Conservation (phyloP, 1,139 yeast species). For the Geotrichum aggregatum region DNA sequence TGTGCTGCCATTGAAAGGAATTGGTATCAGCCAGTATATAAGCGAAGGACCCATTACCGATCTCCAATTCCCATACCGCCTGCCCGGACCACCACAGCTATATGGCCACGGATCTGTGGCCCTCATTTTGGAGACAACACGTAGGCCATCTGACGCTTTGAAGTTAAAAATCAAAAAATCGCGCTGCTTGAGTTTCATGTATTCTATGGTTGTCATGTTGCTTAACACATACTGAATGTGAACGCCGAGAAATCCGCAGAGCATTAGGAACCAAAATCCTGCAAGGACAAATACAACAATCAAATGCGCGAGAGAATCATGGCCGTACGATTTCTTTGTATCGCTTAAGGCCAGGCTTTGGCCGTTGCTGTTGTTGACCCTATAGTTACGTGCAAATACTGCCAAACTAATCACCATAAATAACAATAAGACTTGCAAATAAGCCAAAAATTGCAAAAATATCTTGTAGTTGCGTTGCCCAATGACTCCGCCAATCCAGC, state of each 20-base stretch:
- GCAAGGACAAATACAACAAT: conserved; percentile 34
- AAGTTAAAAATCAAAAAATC: conserved; percentile 33
- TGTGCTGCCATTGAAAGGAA: conserved; percentile 26
- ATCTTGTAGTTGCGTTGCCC: conserved; percentile 74
- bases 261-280: conserved; percentile 29
- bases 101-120: conserved; percentile 31
- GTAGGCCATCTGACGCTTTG: conserved; percentile 13
- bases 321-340: no score
- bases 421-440: conserved; percentile 47
- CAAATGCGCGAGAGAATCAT: conserved; percentile 29
- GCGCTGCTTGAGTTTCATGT: conserved; percentile 30
- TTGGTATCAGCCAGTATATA: conserved; percentile 40
- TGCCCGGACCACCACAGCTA: conserved; percentile 35
- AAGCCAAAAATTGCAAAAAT: conserved; percentile 66
- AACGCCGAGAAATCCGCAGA: conserved; percentile 32
- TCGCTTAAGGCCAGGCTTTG: no score
- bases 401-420: conserved; percentile 36
- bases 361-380: no score
- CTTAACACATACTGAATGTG: conserved; percentile 33
- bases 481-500: conserved; percentile 84
- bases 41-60: conserved; percentile 37
- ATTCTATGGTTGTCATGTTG: conserved; percentile 40
- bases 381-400: conserved; percentile 29
- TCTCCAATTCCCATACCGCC: conserved; percentile 33
- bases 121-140: conserved; percentile 17